A percentile compares a stretch with the other conserved stretches of the same genome.
Conservation (phyloP, 768 basidiomycete genomes). For the Asterophora parasitica region DNA sequence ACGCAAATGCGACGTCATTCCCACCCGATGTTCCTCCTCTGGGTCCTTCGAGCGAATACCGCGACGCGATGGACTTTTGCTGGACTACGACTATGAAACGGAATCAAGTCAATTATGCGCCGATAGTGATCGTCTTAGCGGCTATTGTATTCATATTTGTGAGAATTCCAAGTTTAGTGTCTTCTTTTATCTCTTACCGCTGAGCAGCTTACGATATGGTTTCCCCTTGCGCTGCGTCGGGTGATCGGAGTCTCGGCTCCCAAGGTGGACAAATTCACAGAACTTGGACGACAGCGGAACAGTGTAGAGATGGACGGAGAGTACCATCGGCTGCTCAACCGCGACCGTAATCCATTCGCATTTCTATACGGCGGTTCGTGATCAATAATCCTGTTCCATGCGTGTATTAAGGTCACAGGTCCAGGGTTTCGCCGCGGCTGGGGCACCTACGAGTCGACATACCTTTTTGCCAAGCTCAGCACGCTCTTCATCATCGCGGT, state of each 20-base stretch:
- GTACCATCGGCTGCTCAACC: slow-evolving; percentile 59
- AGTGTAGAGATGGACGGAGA: slow-evolving; percentile 58
- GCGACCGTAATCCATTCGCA: slow-evolving; percentile 62
- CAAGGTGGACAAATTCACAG: slow-evolving; percentile 60
- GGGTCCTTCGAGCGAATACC: slow-evolving; percentile 52
- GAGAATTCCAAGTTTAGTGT: slow-evolving; percentile 20
- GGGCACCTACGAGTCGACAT: slow-evolving; percentile 61
- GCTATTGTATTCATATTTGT: slow-evolving; percentile 47
- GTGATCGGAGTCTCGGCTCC: slow-evolving; percentile 58
- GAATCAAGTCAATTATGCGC: slow-evolving; percentile 67
- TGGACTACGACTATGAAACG: slow-evolving; percentile 75
- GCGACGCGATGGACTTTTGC: slow-evolving; percentile 67
- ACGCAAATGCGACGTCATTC: slow-evolving; percentile 48
- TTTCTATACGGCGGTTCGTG: slow-evolving; percentile 65
- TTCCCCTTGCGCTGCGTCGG: slow-evolving; percentile 56
- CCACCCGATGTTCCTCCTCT: slow-evolving; percentile 47
- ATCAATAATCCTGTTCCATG: not conserved
- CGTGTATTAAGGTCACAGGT: not conserved
- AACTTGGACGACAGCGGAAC: slow-evolving; percentile 60
- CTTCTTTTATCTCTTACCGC: not conserved
- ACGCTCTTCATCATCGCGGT: slow-evolving; percentile 62
- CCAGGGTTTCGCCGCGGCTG: slow-evolving; percentile 67
- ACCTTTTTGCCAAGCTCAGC: slow-evolving; percentile 67
- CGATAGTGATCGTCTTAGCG: slow-evolving; percentile 55
- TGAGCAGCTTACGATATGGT: slow-evolving; percentile 62